Conservation (phyloP, 2,329 filamentous ascomycete genomes). For the Geoglossum cookeanum region DNA sequence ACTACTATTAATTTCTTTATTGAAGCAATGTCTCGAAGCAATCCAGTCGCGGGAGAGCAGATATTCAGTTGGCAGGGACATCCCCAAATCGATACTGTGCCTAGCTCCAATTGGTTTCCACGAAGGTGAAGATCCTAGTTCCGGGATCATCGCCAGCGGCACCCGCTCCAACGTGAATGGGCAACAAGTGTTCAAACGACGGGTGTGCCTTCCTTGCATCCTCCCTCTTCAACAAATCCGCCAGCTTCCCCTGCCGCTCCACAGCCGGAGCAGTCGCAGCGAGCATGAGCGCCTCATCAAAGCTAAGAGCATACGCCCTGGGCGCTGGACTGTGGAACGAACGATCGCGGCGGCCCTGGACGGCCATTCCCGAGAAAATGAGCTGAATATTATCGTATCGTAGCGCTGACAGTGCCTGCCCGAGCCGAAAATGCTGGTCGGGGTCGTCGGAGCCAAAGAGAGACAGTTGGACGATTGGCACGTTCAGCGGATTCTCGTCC, state of each 20-base stretch:
- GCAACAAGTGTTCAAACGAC: conserved; percentile 42
- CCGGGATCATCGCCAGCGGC: conserved; percentile 31
- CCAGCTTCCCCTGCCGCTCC: conserved; percentile 25
- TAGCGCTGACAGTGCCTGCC: conserved; percentile 43
- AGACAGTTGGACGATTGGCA: conserved; percentile 55
- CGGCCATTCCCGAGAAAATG: conserved; percentile 55
- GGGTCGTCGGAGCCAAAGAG: conserved; percentile 46
- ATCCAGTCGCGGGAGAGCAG: not conserved
- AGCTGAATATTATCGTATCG: conserved; percentile 49
- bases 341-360: conserved; percentile 46
- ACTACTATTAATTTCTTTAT: not conserved
- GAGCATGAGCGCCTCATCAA: conserved; percentile 48
- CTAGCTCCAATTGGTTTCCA: conserved; percentile 34
- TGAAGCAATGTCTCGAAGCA: not conserved
- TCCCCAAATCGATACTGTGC: conserved; percentile 33
- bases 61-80: not conserved
- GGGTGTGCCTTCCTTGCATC: conserved; percentile 44
- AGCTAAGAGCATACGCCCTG: conserved; percentile 39
- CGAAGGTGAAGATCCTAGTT: conserved; percentile 13
- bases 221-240: conserved; percentile 25
- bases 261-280: conserved; percentile 30
- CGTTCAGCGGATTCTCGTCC: conserved; percentile 38
- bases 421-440: conserved; percentile 46
- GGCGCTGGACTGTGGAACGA: conserved; percentile 26
- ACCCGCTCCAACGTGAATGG: conserved; percentile 37